A percentile compares a stretch with the other conserved stretches of the same genome.
Conservation (phyloP, 139 green algal genomes). For the Haematococcus sp. region DNA sequence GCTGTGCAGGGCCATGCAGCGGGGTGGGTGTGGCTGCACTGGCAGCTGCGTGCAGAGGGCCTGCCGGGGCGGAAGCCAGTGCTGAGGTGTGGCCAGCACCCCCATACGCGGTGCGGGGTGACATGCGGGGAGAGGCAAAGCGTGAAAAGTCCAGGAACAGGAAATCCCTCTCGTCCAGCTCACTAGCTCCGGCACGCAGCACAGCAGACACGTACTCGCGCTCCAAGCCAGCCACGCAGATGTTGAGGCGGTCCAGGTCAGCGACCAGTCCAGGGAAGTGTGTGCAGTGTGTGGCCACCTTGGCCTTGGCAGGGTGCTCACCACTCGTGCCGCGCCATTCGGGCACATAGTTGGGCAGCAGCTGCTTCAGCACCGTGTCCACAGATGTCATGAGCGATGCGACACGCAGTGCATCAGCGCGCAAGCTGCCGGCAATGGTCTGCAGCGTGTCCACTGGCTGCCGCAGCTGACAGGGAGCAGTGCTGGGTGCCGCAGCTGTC, state of each 20-base stretch:
- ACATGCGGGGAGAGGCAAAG: constrained; percentile 33
- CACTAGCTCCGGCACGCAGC: constrained; percentile 1
- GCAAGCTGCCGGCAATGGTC: constrained; percentile 18
- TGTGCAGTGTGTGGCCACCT: neutral
- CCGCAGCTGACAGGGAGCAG: neutral
- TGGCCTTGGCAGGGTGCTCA: neutral
- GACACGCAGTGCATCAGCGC: constrained; percentile 13
- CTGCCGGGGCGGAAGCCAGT: neutral
- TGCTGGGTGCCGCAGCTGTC: neutral
- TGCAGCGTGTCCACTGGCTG: constrained; percentile 8
- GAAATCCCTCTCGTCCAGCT: constrained; percentile 54
- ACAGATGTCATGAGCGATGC: constrained; percentile 17
- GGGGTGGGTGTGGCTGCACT: neutral
- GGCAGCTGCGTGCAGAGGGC: neutral
- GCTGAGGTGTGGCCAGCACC: neutral
- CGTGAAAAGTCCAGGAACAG: constrained; percentile 36
- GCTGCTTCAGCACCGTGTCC: constrained; percentile 19
- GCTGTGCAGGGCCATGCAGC: constrained; percentile 1
- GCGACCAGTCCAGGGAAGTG: constrained; percentile 21
- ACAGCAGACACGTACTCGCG: constrained; percentile 11
- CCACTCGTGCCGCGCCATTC: constrained; percentile 17
- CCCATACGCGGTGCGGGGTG: neutral
- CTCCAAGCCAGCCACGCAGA: constrained; percentile 13
- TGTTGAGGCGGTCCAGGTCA: constrained; percentile 11
- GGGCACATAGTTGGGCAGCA: constrained; percentile 11